phyloP scores from a whole-genome alignment of 2,329 filamentous ascomycete genomes.

The Pseudogymnoascus sp. region DNA sequence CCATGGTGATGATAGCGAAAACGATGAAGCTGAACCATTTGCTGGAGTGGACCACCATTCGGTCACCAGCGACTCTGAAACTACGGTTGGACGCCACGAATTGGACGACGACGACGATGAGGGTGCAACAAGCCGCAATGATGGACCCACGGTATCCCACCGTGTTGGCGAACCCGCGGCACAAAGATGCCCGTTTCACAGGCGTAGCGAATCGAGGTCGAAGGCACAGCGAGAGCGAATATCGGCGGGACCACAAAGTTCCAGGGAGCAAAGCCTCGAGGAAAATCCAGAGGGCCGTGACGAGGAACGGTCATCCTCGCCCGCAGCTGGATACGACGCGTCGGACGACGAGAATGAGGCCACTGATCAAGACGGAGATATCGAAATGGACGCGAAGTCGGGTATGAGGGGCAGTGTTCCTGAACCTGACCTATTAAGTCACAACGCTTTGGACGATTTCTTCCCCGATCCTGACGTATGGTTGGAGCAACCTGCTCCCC shows the following conservation, averaged over 20 bases:
- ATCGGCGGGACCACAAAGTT: not conserved
- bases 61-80: slow-evolving; percentile 11
- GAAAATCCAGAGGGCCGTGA: slow-evolving; percentile 21
- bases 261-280: slow-evolving; percentile 10
- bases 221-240: not conserved
- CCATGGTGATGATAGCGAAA: slow-evolving; percentile 26
- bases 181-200: not conserved
- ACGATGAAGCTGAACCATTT: slow-evolving; percentile 14
- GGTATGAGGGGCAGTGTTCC: not conserved
- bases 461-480: not conserved
- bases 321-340: slow-evolving; percentile 20
- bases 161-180: not conserved
- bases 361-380: slow-evolving; percentile 29
- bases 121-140: slow-evolving; percentile 25
- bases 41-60: not conserved
- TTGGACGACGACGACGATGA: slow-evolving; percentile 19
- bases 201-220: not conserved
- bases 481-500: slow-evolving; percentile 11
- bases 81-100: slow-evolving; percentile 11
- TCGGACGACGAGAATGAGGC: slow-evolving; percentile 15
- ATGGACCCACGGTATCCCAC: slow-evolving; percentile 8
- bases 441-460: not conserved
- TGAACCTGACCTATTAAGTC: not conserved
- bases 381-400: slow-evolving; percentile 27
- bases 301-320: slow-evolving; percentile 11